A percentile compares a stretch with the other conserved stretches of the same genome.
phyloP scores from a whole-genome alignment of 1,284 basidiomycete species.

The Pyrrhoderma lamaoense region DNA sequence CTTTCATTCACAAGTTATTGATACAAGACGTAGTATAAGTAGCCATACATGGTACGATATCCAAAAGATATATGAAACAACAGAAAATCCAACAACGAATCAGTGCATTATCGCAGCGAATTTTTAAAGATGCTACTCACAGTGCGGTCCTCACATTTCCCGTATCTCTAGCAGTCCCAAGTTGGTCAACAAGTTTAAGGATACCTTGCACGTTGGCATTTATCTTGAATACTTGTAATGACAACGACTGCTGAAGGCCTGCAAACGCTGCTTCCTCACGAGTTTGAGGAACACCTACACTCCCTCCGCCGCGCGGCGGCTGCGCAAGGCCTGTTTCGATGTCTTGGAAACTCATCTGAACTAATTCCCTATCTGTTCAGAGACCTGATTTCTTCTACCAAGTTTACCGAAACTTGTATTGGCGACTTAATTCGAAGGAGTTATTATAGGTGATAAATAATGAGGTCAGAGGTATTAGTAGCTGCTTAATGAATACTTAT shows the following conservation, averaged over 20 bases:
- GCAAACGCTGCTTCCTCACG: conserved; percentile 70
- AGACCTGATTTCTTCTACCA: too few species aligned
- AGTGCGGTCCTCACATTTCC: conserved; percentile 68
- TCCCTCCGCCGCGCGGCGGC: conserved; percentile 35
- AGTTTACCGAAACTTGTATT: too few species aligned
- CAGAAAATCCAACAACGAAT: too few species aligned
- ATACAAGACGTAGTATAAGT: neutral
- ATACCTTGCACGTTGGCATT: conserved; percentile 96
- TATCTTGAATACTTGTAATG: conserved; percentile 97
- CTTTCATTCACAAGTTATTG: conserved; percentile 30
- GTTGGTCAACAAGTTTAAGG: conserved; percentile 84
- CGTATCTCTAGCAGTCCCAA: conserved; percentile 77
- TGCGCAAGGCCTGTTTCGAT: conserved; percentile 58
- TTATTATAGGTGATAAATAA: too few species aligned
- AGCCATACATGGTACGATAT: too few species aligned
- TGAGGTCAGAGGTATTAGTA: too few species aligned
- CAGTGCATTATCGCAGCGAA: too few species aligned
- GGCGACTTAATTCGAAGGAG: too few species aligned
- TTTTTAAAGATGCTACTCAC: conserved; percentile 50
- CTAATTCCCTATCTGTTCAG: too few species aligned
- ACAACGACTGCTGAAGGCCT: conserved; percentile 76
- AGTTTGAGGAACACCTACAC: conserved; percentile 37
- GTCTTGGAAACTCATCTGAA: conserved; percentile 83
- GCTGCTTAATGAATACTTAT: too few species aligned
- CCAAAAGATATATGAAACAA: too few species aligned